Evolutionary conservation across 257 asterid genomes (phyloP).

Genomic region (Primulina eburnea): DNA sequence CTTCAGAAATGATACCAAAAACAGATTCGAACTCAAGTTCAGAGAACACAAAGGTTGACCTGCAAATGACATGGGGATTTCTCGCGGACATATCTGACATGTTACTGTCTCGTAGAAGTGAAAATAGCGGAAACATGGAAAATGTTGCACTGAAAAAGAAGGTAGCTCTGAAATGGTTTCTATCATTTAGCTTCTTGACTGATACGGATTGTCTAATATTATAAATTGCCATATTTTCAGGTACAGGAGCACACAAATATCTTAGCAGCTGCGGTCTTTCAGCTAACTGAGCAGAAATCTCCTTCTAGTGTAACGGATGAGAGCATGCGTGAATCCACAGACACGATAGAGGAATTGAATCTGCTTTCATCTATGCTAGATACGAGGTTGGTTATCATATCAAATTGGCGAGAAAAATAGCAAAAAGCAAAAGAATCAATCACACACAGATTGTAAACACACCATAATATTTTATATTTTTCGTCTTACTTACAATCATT

Average conservation of each 20-base stretch:
- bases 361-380: slow-evolving; percentile 17
- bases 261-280: slow-evolving; percentile 14
- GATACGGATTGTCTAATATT: background rate
- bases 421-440: too few species aligned
- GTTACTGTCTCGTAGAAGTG: background rate
- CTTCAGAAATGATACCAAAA: background rate
- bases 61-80: slow-evolving; percentile 30
- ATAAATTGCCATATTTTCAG: slow-evolving; percentile 13
- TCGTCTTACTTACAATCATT: background rate
- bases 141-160: slow-evolving; percentile 21
- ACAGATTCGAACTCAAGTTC: slow-evolving; percentile 11
- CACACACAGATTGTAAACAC: too few species aligned
- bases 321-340: slow-evolving; percentile 2
- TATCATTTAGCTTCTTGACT: background rate
- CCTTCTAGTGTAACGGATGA: slow-evolving; percentile 19
- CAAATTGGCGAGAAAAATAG: background rate
- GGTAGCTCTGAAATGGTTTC: slow-evolving; percentile 29
- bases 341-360: slow-evolving; percentile 29
- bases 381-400: slow-evolving; percentile 23
- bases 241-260: slow-evolving; percentile 17
- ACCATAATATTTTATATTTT: background rate
- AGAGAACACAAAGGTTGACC: slow-evolving; percentile 17
- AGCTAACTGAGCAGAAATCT: slow-evolving; percentile 15
- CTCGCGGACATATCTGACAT: slow-evolving; percentile 25
- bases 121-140: background rate